Evolutionary conservation across 2,329 filamentous ascomycete species (phyloP), one percentile per base, ranked within the genome.

Genomic region (Amphichorda felina): DNA sequence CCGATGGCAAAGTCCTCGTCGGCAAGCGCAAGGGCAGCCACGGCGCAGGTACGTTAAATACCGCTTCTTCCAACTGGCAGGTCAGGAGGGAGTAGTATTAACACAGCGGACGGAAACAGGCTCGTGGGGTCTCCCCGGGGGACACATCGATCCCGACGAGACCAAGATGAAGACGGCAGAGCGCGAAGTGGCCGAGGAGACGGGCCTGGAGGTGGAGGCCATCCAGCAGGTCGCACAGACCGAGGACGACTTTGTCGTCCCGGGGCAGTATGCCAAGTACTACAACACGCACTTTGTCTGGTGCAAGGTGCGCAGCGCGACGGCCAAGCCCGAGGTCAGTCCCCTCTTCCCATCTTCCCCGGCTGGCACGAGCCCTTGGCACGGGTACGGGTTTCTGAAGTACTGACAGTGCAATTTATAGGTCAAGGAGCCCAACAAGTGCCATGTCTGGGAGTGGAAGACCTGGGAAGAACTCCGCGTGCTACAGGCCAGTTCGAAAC

Each of bases 201-300:
- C 82, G 0, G 79, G 70, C 0, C 61, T 86, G 0, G 46, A 55
- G 0, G 61, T 86, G 2, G 59, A 53, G 2, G 62, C 68, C 6
- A 33, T 71, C 5, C 37, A 34, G 25, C 63, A 60, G 31, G 66
- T 80, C 27, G 43, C 68, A 0, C 68, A 74, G 1, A 85, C 79
- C 5, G 85, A 87, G 48, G 75, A 79, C 45, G 50, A 82, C 1
- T 82, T 86, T 50, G 47, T 55, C n/a, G n/a, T n/a, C n/a, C n/a
- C n/a, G n/a, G n/a, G n/a, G 2, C 48, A 50, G 0, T 65, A 69
- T n/a, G 56, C 55, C 0, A 83, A 78, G 53, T 82, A 89, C 50
- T 89, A 88, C 48, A 64, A 86, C 34, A 88, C 83, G 0, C 53
- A 86, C 3, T 87, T 83, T 44, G 70, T 85, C 41, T 58, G 61